Evolutionary conservation across 129 eudicot genomes (phyloP).

Genomic region (Mikania micrantha): DNA sequence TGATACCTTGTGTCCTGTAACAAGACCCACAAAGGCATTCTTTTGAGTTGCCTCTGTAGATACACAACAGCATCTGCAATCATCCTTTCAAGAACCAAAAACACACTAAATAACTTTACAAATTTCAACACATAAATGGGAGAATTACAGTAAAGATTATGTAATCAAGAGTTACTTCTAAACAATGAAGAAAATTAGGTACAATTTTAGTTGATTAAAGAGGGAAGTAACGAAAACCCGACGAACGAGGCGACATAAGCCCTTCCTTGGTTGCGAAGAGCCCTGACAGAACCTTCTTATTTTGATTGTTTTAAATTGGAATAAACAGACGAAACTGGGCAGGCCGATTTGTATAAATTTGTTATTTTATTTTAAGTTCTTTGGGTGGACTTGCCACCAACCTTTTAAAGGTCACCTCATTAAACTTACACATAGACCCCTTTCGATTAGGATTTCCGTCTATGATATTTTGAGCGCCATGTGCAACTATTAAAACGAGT

Average conservation of each 20-base stretch:
- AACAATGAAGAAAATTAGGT: neutral
- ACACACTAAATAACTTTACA: neutral
- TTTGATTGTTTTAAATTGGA: neutral
- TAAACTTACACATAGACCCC: too few relatives aligned
- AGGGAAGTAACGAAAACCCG: neutral
- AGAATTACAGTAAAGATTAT: neutral
- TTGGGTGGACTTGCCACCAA: too few relatives aligned
- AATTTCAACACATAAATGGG: neutral
- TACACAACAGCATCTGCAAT: constrained; percentile 17
- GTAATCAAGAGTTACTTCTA: neutral
- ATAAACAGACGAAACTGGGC: neutral
- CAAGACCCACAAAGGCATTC: constrained; percentile 37
- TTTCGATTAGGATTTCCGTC: too few relatives aligned
- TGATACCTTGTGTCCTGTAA: constrained; percentile 36
- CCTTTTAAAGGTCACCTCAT: too few relatives aligned
- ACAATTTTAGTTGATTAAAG: neutral
- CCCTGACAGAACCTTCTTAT: constrained; percentile 1
- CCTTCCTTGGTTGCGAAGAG: constrained; percentile 20
- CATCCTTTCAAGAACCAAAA: neutral
- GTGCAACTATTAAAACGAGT: too few relatives aligned
- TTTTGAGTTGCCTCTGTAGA: constrained; percentile 8
- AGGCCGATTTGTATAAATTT: neutral
- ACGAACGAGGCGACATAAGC: neutral
- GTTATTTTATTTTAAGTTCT: neutral
- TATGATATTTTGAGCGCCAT: too few relatives aligned